These are phyloP conservation scores for Elsinoe arachidis DNA, from an alignment of 2,329 filamentous ascomycete species.

Conservation along the genomic window DNA sequence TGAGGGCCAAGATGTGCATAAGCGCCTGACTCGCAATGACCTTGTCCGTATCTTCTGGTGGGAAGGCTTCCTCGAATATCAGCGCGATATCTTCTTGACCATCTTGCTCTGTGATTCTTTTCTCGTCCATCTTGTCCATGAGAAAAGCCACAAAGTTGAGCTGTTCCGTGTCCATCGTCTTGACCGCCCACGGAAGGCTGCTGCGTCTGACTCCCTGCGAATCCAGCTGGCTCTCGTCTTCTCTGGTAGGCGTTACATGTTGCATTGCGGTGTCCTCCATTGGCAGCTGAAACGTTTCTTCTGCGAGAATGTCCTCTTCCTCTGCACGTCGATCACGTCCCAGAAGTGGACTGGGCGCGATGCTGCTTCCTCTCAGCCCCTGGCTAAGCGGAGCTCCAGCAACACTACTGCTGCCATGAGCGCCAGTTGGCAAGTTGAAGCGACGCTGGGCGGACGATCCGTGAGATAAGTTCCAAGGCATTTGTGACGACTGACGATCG, in stretches of 20 bases:
- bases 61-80: conserved; percentile 61
- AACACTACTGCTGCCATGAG: conserved; percentile 10
- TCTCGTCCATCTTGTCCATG: conserved; percentile 35
- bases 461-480: conserved; percentile 59
- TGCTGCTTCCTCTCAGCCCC: conserved; percentile 42
- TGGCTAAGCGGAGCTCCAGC: conserved; percentile 27
- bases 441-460: conserved; percentile 36
- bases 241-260: not conserved
- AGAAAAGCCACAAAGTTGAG: conserved; percentile 57
- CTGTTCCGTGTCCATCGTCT: conserved; percentile 50
- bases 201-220: not conserved
- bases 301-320: not conserved
- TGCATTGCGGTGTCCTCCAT: not conserved
- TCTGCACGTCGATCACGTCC: conserved; percentile 33
- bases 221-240: not conserved
- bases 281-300: conserved; percentile 2
- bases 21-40: conserved; percentile 66
- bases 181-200: conserved; percentile 41
- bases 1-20: conserved; percentile 63
- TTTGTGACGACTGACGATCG: conserved; percentile 53
- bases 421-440: not conserved
- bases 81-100: conserved; percentile 34
- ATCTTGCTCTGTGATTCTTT: conserved; percentile 24
- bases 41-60: conserved; percentile 44
- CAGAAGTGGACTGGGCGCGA: conserved; percentile 53